These are phyloP conservation scores for Rhodotorula kratochvilovae DNA, from an alignment of 768 basidiomycete species.

Conservation along the genomic window DNA sequence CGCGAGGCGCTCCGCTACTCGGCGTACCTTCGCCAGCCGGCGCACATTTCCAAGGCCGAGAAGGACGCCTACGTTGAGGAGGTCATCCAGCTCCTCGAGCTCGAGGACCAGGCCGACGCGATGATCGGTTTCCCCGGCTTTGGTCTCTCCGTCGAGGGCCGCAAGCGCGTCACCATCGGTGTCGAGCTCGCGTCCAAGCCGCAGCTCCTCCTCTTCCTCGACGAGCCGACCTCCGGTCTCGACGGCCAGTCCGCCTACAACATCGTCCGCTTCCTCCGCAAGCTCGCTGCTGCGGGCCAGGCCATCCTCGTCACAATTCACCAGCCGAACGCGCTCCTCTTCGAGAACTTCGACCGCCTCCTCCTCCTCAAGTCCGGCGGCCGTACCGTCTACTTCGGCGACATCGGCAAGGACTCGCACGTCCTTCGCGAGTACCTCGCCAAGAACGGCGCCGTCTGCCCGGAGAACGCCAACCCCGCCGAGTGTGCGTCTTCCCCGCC, in stretches of 20 bases:
- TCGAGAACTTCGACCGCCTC: constrained; percentile 70
- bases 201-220: constrained; percentile 52
- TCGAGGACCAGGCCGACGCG: constrained; percentile 77
- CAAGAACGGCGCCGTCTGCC: constrained; percentile 67
- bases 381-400: constrained; percentile 79
- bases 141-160: constrained; percentile 46
- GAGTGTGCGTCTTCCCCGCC: constrained; percentile 51
- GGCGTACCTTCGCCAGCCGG: constrained; percentile 44
- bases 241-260: constrained; percentile 53
- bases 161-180: constrained; percentile 55
- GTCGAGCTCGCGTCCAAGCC: constrained; percentile 73
- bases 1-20: constrained; percentile 44
- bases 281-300: constrained; percentile 52
- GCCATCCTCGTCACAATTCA: constrained; percentile 51
- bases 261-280: constrained; percentile 51
- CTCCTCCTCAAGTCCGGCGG: constrained; percentile 65
- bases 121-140: constrained; percentile 55
- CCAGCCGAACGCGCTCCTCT: constrained; percentile 61
- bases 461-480: constrained; percentile 66
- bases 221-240: constrained; percentile 50
- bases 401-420: constrained; percentile 69
- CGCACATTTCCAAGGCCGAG: constrained; percentile 41
- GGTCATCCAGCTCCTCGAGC: constrained; percentile 75
- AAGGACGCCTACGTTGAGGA: constrained; percentile 49
- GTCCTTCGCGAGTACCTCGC: constrained; percentile 72